Evolutionary conservation across 345 rosid genomes (phyloP).

Genomic region (Lepidium africanum): DNA sequence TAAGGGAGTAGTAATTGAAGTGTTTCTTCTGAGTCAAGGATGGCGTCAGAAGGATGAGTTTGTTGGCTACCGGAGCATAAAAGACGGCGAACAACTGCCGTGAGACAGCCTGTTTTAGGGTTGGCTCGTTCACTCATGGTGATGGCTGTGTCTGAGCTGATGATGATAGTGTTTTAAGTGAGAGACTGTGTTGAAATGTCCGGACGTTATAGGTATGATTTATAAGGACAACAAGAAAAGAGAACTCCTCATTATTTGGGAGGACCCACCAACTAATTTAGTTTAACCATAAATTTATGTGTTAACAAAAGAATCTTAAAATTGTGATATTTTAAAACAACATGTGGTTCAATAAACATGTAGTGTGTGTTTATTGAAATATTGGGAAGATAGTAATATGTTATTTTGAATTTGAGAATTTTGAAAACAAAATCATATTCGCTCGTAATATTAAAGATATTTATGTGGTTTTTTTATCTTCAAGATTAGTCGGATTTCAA

Average conservation of each 20-base stretch:
- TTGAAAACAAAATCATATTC: too few species aligned
- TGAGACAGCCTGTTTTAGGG: conserved; percentile 57
- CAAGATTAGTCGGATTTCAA: too few species aligned
- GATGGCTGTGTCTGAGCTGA: background rate
- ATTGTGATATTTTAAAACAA: background rate
- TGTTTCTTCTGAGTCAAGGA: conserved; percentile 17
- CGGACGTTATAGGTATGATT: background rate
- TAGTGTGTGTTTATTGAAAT: too few species aligned
- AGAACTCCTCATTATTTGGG: background rate
- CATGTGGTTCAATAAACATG: background rate
- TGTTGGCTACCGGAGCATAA: conserved; percentile 63
- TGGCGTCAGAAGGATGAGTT: conserved; percentile 54
- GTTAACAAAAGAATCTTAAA: background rate
- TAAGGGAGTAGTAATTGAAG: conserved; percentile 22
- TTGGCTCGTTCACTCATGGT: conserved; percentile 30
- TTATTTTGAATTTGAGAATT: too few species aligned
- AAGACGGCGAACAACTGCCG: conserved; percentile 45
- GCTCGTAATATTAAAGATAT: too few species aligned
- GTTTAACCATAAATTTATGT: background rate
- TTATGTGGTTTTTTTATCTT: too few species aligned
- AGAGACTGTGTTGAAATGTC: conserved; percentile 1
- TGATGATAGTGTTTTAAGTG: background rate
- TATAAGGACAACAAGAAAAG: background rate
- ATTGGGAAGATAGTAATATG: too few species aligned
- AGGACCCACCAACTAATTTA: conserved; percentile 3